These are phyloP conservation scores for Pichia rugopelliculosa DNA, from an alignment of 805 yeast species.

Conservation along the genomic window DNA sequence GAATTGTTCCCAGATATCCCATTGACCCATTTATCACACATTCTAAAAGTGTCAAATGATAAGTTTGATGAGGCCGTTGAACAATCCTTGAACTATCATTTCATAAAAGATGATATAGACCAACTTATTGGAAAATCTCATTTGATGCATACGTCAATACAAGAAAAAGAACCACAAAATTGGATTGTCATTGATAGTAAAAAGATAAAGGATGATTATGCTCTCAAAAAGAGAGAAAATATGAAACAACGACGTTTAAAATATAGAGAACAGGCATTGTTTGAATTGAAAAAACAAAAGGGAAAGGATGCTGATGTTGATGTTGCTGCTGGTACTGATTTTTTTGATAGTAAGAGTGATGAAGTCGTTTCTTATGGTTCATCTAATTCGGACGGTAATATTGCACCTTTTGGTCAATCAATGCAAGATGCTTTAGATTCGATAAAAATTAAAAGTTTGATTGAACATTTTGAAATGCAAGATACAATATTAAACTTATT, in stretches of 20 bases:
- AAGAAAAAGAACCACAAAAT: not conserved
- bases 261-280: not conserved
- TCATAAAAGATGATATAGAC: constrained; percentile 10
- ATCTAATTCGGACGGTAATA: not conserved
- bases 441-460: not conserved
- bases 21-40: constrained; percentile 23
- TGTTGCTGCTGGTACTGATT: too few species aligned
- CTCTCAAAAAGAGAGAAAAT: not conserved
- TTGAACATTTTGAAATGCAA: constrained; percentile 7
- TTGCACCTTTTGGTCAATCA: constrained; percentile 10
- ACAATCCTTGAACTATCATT: constrained; percentile 22
- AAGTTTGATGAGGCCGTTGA: constrained; percentile 29
- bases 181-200: not conserved
- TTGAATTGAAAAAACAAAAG: not conserved
- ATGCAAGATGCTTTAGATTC: constrained; percentile 8
- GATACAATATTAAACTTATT: constrained; percentile 14
- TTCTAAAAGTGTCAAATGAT: constrained; percentile 26
- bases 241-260: not conserved
- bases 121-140: constrained; percentile 1
- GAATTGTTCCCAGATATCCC: constrained; percentile 42
- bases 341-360: too few species aligned
- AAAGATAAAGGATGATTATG: not conserved
- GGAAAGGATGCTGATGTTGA: not conserved
- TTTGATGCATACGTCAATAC: constrained; percentile 23
- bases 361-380: too few species aligned